Conservation (phyloP, 208 protist species). For the Wallacemonas rigidus region DNA sequence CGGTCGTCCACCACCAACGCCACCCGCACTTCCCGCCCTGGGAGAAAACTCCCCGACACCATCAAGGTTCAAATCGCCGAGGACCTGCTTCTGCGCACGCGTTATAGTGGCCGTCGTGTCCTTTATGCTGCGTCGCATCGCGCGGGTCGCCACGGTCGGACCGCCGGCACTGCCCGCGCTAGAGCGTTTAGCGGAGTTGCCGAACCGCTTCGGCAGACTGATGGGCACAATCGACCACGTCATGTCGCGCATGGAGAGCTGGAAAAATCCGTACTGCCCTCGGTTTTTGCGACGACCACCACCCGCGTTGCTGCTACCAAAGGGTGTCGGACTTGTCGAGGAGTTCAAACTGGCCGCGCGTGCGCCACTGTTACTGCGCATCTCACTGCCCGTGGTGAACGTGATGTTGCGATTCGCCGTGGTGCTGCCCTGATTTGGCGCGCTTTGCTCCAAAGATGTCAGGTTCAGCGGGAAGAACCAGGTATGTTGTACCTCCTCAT, state of each 20-base stretch:
- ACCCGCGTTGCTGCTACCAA: not conserved
- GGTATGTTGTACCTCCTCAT: conserved; percentile 55
- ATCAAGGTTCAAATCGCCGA: conserved; percentile 14
- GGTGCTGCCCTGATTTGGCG: conserved; percentile 9
- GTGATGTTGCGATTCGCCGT: not conserved
- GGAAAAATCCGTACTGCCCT: conserved; percentile 66
- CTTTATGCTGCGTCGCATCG: conserved; percentile 3
- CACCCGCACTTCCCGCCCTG: not conserved
- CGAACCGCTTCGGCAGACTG: conserved; percentile 41
- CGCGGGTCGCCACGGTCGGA: not conserved
- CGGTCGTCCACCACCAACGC: not conserved
- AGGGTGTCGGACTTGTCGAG: not conserved
- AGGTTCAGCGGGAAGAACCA: conserved; percentile 81
- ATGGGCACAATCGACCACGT: conserved; percentile 77
- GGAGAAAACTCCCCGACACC: conserved; percentile 11
- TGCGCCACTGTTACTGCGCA: not conserved
- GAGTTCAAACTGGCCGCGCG: not conserved
- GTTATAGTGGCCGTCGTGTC: not conserved
- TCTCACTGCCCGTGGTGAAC: not conserved
- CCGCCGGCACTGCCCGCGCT: not conserved
- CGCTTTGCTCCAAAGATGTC: conserved; percentile 23
- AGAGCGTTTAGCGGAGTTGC: not conserved
- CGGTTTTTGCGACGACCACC: not conserved
- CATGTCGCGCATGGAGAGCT: conserved; percentile 62
- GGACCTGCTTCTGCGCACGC: conserved; percentile 4